Percentiles rank a stretch among this genome's conserved stretches.
Evolutionary conservation across 495 filamentous ascomycete species (phyloP).

Genomic region (Halenospora varia): DNA sequence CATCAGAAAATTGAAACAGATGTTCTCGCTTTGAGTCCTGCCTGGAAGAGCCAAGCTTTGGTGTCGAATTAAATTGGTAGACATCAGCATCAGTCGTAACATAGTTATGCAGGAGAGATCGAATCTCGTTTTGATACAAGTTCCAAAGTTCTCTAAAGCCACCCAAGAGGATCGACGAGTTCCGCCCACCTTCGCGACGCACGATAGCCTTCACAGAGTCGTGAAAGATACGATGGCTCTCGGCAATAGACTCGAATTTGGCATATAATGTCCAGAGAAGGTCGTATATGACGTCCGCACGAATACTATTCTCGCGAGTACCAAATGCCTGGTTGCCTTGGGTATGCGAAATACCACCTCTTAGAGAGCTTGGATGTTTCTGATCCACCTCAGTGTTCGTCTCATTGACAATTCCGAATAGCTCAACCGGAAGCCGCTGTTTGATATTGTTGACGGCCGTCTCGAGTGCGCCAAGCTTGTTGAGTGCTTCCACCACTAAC

Average conservation of each 20-base stretch:
- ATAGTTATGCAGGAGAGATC: conserved; percentile 92
- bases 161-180: conserved; percentile 54
- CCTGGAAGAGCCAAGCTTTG: conserved; percentile 33
- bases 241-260: conserved; percentile 94
- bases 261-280: conserved; percentile 89
- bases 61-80: conserved; percentile 42
- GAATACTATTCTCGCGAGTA: conserved; percentile 62
- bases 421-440: conserved; percentile 87
- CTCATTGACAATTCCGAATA: conserved; percentile 91
- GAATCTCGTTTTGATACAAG: conserved; percentile 69
- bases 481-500: conserved; percentile 81
- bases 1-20: conserved; percentile 86
- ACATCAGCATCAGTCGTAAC: conserved; percentile 87
- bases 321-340: conserved; percentile 63
- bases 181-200: conserved; percentile 53
- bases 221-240: conserved; percentile 90
- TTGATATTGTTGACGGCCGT: conserved; percentile 85
- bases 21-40: conserved; percentile 57
- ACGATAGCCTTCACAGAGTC: conserved; percentile 82
- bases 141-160: conserved; percentile 96
- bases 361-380: conserved; percentile 72
- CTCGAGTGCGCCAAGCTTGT: conserved; percentile 81
- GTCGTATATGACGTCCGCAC: conserved; percentile 80
- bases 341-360: conserved; percentile 46
- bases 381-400: conserved; percentile 91